Conservation (phyloP, 768 basidiomycete genomes). For the Suillus variegatus region DNA sequence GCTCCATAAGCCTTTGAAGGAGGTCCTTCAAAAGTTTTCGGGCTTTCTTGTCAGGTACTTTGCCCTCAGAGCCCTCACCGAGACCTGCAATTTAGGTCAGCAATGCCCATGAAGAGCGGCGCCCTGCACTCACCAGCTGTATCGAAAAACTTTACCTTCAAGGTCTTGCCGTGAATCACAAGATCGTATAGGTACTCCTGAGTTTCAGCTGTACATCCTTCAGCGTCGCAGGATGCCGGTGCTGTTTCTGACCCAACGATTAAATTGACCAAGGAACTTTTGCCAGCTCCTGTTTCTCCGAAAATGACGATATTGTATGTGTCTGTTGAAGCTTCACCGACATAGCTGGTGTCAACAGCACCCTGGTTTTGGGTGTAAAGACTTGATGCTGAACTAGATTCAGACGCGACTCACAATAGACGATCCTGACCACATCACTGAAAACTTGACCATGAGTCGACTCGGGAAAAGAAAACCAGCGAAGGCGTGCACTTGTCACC, state of each 20-base stretch:
- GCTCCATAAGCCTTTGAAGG: constrained; percentile 30
- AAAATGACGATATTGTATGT: constrained; percentile 41
- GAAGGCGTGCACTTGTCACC: not conserved
- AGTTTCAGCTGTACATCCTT: constrained; percentile 38
- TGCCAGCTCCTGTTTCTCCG: constrained; percentile 43
- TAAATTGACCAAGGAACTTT: constrained; percentile 47
- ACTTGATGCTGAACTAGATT: not conserved
- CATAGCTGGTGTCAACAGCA: not conserved
- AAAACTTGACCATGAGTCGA: not conserved
- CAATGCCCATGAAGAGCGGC: constrained; percentile 3
- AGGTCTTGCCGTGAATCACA: constrained; percentile 5
- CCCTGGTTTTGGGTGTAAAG: not conserved
- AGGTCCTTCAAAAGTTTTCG: constrained; percentile 29
- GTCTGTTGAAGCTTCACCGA: constrained; percentile 2
- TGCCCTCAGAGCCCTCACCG: constrained; percentile 32
- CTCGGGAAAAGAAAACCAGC: not conserved
- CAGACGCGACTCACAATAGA: not conserved
- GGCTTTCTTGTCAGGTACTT: constrained; percentile 26
- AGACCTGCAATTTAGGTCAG: constrained; percentile 22
- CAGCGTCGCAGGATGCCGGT: constrained; percentile 31
- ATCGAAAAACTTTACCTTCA: constrained; percentile 31
- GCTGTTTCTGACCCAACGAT: constrained; percentile 32
- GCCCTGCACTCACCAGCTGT: constrained; percentile 25
- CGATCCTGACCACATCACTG: not conserved
- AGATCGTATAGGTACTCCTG: constrained; percentile 27